Percentiles rank a stretch among this genome's conserved stretches.
Conservation (phyloP, 176 grass and related monocot genomes). For the Eleusine indica region DNA sequence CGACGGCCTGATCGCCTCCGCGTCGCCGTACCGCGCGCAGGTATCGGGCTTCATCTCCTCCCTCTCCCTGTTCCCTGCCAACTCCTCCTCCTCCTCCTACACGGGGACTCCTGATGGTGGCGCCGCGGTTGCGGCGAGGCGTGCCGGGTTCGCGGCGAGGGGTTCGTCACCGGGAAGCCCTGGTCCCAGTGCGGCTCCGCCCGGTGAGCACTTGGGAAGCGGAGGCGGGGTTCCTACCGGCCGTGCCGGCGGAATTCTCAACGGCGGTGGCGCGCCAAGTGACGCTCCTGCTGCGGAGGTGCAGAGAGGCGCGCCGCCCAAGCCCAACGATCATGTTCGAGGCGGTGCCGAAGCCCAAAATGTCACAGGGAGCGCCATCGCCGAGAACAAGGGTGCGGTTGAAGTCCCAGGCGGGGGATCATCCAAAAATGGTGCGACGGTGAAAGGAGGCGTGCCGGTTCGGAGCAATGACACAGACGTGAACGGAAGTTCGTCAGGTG, state of each 20-base stretch:
- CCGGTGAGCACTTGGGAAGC: slow-evolving; percentile 26
- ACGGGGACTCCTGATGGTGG: neutral
- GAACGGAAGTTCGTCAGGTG: slow-evolving; percentile 32
- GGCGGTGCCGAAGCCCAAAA: slow-evolving; percentile 19
- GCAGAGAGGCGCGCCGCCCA: slow-evolving; percentile 12
- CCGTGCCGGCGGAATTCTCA: slow-evolving; percentile 8
- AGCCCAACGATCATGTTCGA: slow-evolving; percentile 18
- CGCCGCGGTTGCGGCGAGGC: neutral
- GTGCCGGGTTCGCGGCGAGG: slow-evolving; percentile 11
- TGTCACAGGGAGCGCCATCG: slow-evolving; percentile 1
- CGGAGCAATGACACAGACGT: slow-evolving; percentile 24
- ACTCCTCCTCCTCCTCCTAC: slow-evolving; percentile 45
- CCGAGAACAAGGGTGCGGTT: slow-evolving; percentile 13
- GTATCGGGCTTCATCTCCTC: slow-evolving; percentile 66
- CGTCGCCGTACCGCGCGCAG: slow-evolving; percentile 63
- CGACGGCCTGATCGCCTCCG: slow-evolving; percentile 65
- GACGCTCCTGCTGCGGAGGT: neutral
- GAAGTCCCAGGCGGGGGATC: neutral
- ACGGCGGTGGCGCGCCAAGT: neutral
- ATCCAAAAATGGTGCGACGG: neutral
- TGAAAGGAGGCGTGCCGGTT: slow-evolving; percentile 6
- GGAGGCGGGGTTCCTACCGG: neutral
- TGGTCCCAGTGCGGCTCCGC: neutral
- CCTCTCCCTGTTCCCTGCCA: slow-evolving; percentile 67
- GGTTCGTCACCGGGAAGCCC: neutral